Evolutionary conservation across 768 basidiomycete genomes (phyloP), one percentile per base, ranked within the genome.

Genomic region (Termitomyces sp.): DNA sequence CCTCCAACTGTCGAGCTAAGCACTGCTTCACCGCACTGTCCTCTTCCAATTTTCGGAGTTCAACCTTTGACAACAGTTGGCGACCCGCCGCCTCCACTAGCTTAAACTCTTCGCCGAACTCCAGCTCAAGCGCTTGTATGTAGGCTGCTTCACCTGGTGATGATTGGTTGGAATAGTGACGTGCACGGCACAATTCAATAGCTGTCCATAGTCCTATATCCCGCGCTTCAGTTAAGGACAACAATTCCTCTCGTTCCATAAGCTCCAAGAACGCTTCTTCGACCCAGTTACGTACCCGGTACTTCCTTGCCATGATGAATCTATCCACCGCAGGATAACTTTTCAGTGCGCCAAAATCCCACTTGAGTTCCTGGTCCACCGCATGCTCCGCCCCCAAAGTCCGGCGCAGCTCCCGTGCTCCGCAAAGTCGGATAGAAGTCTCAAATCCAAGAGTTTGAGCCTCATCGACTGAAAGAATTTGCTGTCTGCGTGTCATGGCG

Each of bases 391-490:
- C 30, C 7, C 46, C 57, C 20, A 49, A 20, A 6, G 33, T 45
- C 24, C 20, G 6, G 1, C 31, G 56, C 8, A 46, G 27, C 27
- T 61, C 61, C 3, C 61, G 58, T 18, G 46, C 58, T 0, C 58
- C 49, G 24, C 54, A 59, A 8, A 63, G 55, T 15, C 55, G 31
- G 31, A 63, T 57, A 42, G 61, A 46, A 18, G 52, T 41, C 34
- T 63, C 55, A 0, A 57, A 27, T 16, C 61, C 61, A 13, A 63
- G 58, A 36, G 24, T 37, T 11, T 41, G 27, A 37, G 58, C 61
- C 22, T 62, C 61, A 1, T 56, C 50, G 9, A 53, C 45, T 12
- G 61, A 41, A 3, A 62, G 20, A 1, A 45, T 0, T 37, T 58
- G 15, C 13, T 37, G 9, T 18, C 61, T 39, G 20, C 9, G 27